Evolutionary conservation across 768 basidiomycete species (phyloP).

Genomic region (Suillus discolor): DNA sequence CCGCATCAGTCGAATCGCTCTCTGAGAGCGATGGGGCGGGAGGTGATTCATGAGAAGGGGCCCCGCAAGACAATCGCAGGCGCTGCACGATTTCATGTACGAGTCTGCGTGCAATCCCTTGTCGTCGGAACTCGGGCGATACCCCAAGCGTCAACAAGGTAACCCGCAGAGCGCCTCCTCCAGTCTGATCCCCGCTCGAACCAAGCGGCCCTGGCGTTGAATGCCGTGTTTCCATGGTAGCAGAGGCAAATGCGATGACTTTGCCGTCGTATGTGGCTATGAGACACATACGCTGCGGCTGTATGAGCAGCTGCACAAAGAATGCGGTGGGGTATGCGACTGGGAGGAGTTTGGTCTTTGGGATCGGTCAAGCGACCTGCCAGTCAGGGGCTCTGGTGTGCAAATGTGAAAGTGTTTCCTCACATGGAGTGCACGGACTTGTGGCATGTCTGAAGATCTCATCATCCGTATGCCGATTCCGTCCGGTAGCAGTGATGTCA

Average conservation of each 20-base stretch:
- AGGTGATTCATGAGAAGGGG: neutral
- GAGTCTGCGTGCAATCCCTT: constrained; percentile 31
- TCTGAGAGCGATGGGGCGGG: neutral
- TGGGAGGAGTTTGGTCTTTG: constrained; percentile 28
- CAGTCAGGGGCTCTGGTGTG: neutral
- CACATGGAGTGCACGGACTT: constrained; percentile 30
- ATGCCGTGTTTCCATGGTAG: constrained; percentile 16
- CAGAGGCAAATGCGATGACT: constrained; percentile 33
- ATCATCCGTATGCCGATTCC: constrained; percentile 25
- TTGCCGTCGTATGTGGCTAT: constrained; percentile 24
- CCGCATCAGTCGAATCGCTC: constrained; percentile 15
- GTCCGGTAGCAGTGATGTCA: neutral
- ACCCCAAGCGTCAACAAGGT: constrained; percentile 36
- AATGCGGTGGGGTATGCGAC: constrained; percentile 31
- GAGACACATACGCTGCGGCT: constrained; percentile 31
- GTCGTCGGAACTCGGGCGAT: constrained; percentile 27
- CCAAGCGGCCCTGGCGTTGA: constrained; percentile 5
- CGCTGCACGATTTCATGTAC: constrained; percentile 31
- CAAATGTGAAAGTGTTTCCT: constrained; percentile 5
- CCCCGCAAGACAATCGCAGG: constrained; percentile 18
- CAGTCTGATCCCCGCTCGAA: constrained; percentile 11
- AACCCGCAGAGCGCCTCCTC: constrained; percentile 16
- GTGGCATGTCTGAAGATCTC: constrained; percentile 31
- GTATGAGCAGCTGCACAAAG: constrained; percentile 34
- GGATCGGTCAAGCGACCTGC: neutral